These are phyloP conservation scores for Desmodesmus armatus DNA, from an alignment of 139 green algal species.

Conservation along the genomic window DNA sequence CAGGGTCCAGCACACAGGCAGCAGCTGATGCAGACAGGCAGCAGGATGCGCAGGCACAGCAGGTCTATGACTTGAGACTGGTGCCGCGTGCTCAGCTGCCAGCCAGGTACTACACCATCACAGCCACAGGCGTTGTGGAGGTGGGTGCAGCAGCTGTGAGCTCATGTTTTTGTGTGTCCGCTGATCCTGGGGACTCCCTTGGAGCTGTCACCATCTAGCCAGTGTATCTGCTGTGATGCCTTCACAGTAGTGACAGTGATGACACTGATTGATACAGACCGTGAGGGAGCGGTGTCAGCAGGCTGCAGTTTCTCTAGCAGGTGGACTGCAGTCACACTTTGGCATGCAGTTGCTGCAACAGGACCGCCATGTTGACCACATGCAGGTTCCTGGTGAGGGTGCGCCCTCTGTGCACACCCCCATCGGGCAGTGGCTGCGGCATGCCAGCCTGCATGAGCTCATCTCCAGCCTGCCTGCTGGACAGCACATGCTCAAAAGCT, in stretches of 20 bases:
- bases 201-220: no score
- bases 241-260: no score
- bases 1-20: background rate
- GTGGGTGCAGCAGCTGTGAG: background rate
- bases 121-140: conserved; percentile 30
- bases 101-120: conserved; percentile 10
- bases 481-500: conserved; percentile 6
- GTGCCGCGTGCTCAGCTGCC: background rate
- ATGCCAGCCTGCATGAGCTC: conserved; percentile 2
- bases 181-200: background rate
- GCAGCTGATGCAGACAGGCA: background rate
- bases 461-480: conserved; percentile 8
- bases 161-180: background rate
- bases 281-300: no score
- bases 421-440: conserved; percentile 14
- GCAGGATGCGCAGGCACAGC: conserved; percentile 21
- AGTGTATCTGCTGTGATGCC: background rate
- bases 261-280: no score
- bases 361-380: no score
- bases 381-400: background rate
- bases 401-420: background rate
- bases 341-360: no score
- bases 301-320: no score
- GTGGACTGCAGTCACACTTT: no score
- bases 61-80: conserved; percentile 7